Conservation (phyloP, 2,329 filamentous ascomycete species). For the Aureobasidium sp. region DNA sequence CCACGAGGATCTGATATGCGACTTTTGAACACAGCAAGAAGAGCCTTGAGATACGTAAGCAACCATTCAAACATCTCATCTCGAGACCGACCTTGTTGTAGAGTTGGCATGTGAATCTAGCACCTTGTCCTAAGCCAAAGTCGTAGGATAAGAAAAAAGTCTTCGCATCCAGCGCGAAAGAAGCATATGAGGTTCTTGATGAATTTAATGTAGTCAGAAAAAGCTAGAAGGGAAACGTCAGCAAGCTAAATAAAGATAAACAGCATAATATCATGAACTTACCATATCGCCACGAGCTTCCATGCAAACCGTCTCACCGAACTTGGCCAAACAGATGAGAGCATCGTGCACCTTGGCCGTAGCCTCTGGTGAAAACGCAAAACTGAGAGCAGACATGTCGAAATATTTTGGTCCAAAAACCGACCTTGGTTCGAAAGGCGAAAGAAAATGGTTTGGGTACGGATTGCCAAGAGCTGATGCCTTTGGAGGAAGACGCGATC, state of each 20-base stretch:
- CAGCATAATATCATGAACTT: constrained; percentile 12
- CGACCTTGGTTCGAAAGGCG: not conserved
- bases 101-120: constrained; percentile 62
- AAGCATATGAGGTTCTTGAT: constrained; percentile 73
- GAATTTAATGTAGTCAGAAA: constrained; percentile 66
- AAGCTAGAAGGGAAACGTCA: constrained; percentile 42
- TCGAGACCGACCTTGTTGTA: constrained; percentile 52
- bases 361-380: constrained; percentile 65
- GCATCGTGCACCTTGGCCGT: constrained; percentile 63
- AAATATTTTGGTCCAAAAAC: not conserved
- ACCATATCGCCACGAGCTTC: constrained; percentile 63
- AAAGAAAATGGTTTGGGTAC: not conserved
- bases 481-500: constrained; percentile 8
- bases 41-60: constrained; percentile 20
- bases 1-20: constrained; percentile 55
- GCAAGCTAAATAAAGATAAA: not conserved
- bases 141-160: constrained; percentile 67
- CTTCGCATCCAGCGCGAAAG: constrained; percentile 56
- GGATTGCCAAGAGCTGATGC: constrained; percentile 5
- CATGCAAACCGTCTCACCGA: constrained; percentile 69
- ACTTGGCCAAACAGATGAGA: constrained; percentile 66
- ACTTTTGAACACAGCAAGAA: constrained; percentile 66
- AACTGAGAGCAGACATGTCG: constrained; percentile 48
- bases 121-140: constrained; percentile 35
- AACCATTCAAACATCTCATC: too few species aligned